Base-by-base conservation (phyloP, 169 alveolate genomes). In the Eimeria brunetti region DNA sequence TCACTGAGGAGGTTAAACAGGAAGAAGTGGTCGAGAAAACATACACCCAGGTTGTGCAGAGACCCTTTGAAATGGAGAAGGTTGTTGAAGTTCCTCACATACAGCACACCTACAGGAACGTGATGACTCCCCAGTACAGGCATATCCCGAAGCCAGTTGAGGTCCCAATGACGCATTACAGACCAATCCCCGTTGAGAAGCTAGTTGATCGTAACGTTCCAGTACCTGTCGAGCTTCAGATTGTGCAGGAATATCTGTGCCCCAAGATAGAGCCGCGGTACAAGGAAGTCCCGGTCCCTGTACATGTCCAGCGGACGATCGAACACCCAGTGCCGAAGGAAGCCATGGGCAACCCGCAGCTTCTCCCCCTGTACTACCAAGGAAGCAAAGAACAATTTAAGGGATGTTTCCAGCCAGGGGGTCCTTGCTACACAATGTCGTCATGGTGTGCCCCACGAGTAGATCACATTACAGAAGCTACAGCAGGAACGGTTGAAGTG, bases 81-180 rank as follows among this genome's bases (percentile, higher is more conserved):
- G 97, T 98, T 53, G 98, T 98, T 11, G 99, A 98, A 83, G 99
- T 98, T n/a, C 99, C 99, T 46, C 99, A 98, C 88, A 97, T 98
- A 60, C 97, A 97, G 97, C 99, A 98, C 97, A 97, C 96, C 33
- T 98, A 98, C 96, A 97, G 97, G 97, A 98, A 98, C 89, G 98
- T 98, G 88, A 97, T 97, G 88, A 96, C 98, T 46, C 98, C 99
- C 9, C 99, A 98, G 94, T 98, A 98, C 97, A 98, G 99, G 90
- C 98, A 98, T 69, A 98, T 98, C n/a, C 99, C 99, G 24, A 97
- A 98, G 85, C 99, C 99, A 12, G 99, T 98, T 44, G 99, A 98
- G 95, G 99, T 98, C 24, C 99, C 99, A 12, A 97, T 98, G 97
- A 98, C 99, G 81, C 99, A 98, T 91, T 97, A 97, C 96, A 96